These are phyloP conservation scores for Plasmodium ovale DNA, from an alignment of 169 alveolate species.

Conservation along the genomic window DNA sequence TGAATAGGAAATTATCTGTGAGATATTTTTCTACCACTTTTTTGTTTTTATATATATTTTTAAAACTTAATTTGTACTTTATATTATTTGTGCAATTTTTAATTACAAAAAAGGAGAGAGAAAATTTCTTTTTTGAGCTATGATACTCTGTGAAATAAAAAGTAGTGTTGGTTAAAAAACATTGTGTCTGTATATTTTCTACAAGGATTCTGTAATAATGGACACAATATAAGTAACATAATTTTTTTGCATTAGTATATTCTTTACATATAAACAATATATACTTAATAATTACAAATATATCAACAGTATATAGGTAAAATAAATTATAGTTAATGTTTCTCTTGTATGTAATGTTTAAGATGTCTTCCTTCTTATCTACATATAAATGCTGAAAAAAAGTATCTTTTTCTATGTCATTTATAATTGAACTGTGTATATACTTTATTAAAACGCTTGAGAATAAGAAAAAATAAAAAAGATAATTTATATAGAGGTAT, in stretches of 20 bases:
- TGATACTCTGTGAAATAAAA: background rate
- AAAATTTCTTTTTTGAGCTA: background rate
- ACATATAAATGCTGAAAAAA: background rate
- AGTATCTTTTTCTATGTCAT: background rate
- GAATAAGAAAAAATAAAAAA: conserved; percentile 50
- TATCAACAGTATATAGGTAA: conserved; percentile 22
- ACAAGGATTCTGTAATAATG: conserved; percentile 20
- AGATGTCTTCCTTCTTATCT: background rate
- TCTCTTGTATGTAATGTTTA: background rate
- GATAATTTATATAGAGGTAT: conserved; percentile 16
- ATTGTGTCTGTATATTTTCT: conserved; percentile 25
- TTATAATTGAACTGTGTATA: conserved; percentile 10
- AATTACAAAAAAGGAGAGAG: background rate
- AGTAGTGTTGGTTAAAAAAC: background rate
- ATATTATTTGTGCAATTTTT: background rate
- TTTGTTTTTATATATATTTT: conserved; percentile 5
- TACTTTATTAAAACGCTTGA: conserved; percentile 13
- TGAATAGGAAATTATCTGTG: conserved; percentile 30
- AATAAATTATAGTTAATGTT: conserved; percentile 36
- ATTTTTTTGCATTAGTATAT: conserved; percentile 17
- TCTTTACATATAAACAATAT: conserved; percentile 15
- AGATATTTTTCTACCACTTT: conserved; percentile 4
- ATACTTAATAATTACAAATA: conserved; percentile 13
- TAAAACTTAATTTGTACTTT: background rate
- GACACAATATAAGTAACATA: conserved; percentile 32